Base-by-base conservation (phyloP, 75 land plant genomes). In the Sequoiadendron giganteum region DNA sequence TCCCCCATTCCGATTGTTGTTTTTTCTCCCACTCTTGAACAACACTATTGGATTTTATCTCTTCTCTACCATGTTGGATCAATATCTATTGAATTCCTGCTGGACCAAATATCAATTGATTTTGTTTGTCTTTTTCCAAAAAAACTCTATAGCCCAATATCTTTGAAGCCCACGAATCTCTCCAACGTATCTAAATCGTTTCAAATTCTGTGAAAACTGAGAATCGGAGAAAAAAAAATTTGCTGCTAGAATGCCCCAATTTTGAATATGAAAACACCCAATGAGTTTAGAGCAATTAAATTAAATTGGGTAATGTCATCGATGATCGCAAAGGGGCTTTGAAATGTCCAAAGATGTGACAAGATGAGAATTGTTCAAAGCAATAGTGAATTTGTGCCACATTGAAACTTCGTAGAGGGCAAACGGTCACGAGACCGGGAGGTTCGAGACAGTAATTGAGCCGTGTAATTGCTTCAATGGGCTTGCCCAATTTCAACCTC, bases 1-100 rank as follows among this genome's bases (percentile, higher is more conserved):
- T 90, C 93, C 77, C 88, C 85, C 93, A 92, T 92, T 38, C 32
- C 70, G 7, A 65, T 43, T 34, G n/a, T 0, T 34, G n/a, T 83
- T 34, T 2, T 28, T 10, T 83, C 19, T 2, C 38, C 38, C 38
- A 32, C 77, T 14, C 38, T 75, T 10, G 10, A 72, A n/a, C 76
- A 72, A 10, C 76, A 58, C 65, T 18, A 30, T 10, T 72, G 10
- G 34, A 72, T 30, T 30, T 10, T 68, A 21, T 25, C 55, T 52
- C 55, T 52, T 52, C 16, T 13, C 16, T 52, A 68, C 72, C 72
- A 0, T 28, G n/a, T 10, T 34, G 38, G 77, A 75, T 32, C 77
- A 32, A 75, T 32, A 30, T 34, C 77, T 34, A 75, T 32, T 14
- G 38, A 75, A 32, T 34, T 75, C 34, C 13, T 32, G 76, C 32